Percentiles rank a stretch among this genome's conserved stretches.
Evolutionary conservation across 352 stramenopile genomes (phyloP).

Genomic region (Globisporangium mamillatum): DNA sequence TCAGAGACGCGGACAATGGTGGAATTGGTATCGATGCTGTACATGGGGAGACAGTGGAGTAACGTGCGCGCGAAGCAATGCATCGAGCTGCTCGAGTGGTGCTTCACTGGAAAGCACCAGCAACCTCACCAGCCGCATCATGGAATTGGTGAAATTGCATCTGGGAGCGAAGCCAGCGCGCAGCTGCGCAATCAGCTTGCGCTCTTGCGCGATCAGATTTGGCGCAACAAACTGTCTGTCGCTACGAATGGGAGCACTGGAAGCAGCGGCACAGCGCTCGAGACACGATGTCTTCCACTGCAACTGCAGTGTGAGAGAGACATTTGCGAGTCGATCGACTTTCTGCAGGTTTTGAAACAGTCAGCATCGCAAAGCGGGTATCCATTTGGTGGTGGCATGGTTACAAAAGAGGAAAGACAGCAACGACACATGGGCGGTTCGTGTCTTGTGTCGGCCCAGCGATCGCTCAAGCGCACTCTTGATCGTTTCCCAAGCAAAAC

Average conservation of each 20-base stretch:
- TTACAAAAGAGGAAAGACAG: not conserved
- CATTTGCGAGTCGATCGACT: not conserved
- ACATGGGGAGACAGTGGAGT: constrained; percentile 28
- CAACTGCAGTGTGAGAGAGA: constrained; percentile 11
- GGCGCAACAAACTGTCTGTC: constrained; percentile 14
- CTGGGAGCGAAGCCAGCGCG: constrained; percentile 3
- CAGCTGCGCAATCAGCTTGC: constrained; percentile 17
- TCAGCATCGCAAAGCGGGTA: not conserved
- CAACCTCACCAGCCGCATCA: not conserved
- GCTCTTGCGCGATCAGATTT: constrained; percentile 24
- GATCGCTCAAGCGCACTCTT: constrained; percentile 22
- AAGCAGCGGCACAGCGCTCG: not conserved
- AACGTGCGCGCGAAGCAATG: constrained; percentile 26
- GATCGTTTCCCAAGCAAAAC: constrained; percentile 28
- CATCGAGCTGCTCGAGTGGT: constrained; percentile 32
- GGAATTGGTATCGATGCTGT: constrained; percentile 31
- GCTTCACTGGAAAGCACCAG: constrained; percentile 15
- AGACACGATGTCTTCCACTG: constrained; percentile 3
- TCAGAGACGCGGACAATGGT: constrained; percentile 19
- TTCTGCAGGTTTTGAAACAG: not conserved
- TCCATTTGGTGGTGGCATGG: not conserved
- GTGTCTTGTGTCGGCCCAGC: constrained; percentile 19
- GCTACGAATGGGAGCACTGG: not conserved
- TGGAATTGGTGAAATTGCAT: not conserved
- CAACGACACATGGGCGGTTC: not conserved